Evolutionary conservation across 768 basidiomycete genomes (phyloP).

Genomic region (Chalciporus pseudorubinellus): DNA sequence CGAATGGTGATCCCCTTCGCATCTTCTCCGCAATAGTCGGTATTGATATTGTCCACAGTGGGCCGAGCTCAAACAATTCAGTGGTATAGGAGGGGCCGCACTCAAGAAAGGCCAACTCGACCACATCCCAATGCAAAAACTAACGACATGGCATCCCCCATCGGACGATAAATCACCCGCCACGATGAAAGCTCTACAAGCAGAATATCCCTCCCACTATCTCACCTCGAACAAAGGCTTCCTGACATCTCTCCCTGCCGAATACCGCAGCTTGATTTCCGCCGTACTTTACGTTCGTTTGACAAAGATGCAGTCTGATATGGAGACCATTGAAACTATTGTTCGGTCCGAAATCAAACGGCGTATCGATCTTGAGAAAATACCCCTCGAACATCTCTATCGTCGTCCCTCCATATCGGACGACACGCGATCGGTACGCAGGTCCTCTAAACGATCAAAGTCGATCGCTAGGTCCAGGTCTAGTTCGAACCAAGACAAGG

Average conservation of each 20-base stretch:
- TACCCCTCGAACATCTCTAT: constrained; percentile 20
- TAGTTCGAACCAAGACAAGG: not conserved
- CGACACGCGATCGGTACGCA: constrained; percentile 1
- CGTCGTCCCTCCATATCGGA: constrained; percentile 6
- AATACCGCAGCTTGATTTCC: constrained; percentile 33
- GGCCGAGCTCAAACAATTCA: constrained; percentile 40
- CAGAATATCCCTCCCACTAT: constrained; percentile 38
- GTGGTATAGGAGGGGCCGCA: constrained; percentile 44
- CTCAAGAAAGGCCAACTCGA: constrained; percentile 42
- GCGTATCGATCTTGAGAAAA: constrained; percentile 29
- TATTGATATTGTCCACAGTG: constrained; percentile 28
- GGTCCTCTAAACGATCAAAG: constrained; percentile 3
- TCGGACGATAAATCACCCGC: constrained; percentile 28
- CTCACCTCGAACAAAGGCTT: constrained; percentile 34
- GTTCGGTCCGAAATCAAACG: constrained; percentile 35
- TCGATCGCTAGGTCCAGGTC: constrained; percentile 3
- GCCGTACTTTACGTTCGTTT: constrained; percentile 36
- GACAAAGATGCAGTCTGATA: constrained; percentile 33
- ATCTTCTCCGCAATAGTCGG: not conserved
- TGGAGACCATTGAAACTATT: constrained; percentile 39
- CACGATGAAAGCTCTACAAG: constrained; percentile 36
- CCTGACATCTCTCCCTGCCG: constrained; percentile 36
- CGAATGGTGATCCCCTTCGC: constrained; percentile 34
- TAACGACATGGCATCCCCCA: constrained; percentile 32
- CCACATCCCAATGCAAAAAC: constrained; percentile 25